These are phyloP conservation scores for Pseudocercospora vitis DNA, from an alignment of 2,329 filamentous ascomycete species.

Conservation along the genomic window DNA sequence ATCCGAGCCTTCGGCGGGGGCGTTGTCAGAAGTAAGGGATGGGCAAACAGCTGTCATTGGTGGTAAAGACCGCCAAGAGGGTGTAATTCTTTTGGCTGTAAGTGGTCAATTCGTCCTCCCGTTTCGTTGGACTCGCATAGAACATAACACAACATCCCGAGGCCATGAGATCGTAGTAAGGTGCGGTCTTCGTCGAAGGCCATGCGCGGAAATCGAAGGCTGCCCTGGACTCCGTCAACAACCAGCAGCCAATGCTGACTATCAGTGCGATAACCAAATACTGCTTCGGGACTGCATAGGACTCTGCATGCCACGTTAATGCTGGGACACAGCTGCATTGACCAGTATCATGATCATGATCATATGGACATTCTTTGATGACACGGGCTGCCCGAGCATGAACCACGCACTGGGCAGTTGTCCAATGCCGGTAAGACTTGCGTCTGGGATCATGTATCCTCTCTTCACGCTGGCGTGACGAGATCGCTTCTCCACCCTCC, in stretches of 20 bases:
- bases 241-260: not conserved
- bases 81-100: slow-evolving; percentile 2
- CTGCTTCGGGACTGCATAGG: not conserved
- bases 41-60: slow-evolving; percentile 12
- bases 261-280: not conserved
- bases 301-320: not conserved
- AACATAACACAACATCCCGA: slow-evolving; percentile 10
- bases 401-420: not conserved
- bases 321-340: too few relatives aligned
- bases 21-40: slow-evolving; percentile 11
- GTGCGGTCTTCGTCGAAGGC: not conserved
- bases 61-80: not conserved
- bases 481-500: not conserved
- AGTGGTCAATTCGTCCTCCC: slow-evolving; percentile 1
- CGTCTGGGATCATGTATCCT: too few relatives aligned
- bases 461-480: not conserved
- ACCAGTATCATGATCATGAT: too few relatives aligned
- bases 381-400: slow-evolving; percentile 12
- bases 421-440: slow-evolving; percentile 4
- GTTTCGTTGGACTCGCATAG: slow-evolving; percentile 1
- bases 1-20: slow-evolving; percentile 11
- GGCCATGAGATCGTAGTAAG: not conserved
- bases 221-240: not conserved
- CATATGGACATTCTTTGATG: slow-evolving; percentile 13
- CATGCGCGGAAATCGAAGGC: not conserved